Percentiles rank a stretch among this genome's conserved stretches.
Conservation (phyloP, 306 rosid species). For the Cucumis sativus region DNA sequence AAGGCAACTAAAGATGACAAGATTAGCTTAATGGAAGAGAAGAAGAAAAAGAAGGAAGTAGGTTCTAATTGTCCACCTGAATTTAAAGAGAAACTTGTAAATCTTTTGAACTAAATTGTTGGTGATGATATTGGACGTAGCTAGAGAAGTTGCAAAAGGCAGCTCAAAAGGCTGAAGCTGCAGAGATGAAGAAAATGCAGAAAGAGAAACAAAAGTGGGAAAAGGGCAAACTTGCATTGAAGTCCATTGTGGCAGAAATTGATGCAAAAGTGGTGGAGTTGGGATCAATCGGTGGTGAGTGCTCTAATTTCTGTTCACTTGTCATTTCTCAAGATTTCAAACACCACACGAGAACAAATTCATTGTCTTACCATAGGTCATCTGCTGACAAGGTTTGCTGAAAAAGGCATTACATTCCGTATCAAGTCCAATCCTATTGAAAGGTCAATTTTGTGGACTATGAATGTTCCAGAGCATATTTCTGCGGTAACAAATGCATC, state of each 20-base stretch:
- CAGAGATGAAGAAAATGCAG: constrained; percentile 56
- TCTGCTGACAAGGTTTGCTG: constrained; percentile 76
- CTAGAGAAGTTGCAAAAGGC: constrained; percentile 70
- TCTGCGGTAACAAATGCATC: constrained; percentile 40
- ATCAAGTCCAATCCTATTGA: constrained; percentile 71
- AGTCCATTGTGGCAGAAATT: constrained; percentile 75
- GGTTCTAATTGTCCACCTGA: constrained; percentile 18
- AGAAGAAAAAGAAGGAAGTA: constrained; percentile 57
- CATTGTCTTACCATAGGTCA: constrained; percentile 38
- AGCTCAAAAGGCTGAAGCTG: constrained; percentile 79
- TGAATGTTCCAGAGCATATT: constrained; percentile 75
- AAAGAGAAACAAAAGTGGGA: constrained; percentile 86
- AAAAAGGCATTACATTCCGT: constrained; percentile 64
- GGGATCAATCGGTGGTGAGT: constrained; percentile 79
- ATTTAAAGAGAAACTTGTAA: background rate
- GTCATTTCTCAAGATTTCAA: background rate
- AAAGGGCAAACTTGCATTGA: constrained; percentile 69
- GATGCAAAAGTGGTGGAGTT: constrained; percentile 77
- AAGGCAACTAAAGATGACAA: constrained; percentile 70
- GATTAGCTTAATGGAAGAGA: constrained; percentile 60
- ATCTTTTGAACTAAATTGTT: constrained; percentile 7
- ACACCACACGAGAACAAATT: background rate
- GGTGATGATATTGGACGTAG: constrained; percentile 29
- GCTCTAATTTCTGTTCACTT: constrained; percentile 1
- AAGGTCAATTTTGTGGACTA: constrained; percentile 80